Evolutionary conservation across 345 rosid genomes (phyloP).

Genomic region (Camelina laxa): DNA sequence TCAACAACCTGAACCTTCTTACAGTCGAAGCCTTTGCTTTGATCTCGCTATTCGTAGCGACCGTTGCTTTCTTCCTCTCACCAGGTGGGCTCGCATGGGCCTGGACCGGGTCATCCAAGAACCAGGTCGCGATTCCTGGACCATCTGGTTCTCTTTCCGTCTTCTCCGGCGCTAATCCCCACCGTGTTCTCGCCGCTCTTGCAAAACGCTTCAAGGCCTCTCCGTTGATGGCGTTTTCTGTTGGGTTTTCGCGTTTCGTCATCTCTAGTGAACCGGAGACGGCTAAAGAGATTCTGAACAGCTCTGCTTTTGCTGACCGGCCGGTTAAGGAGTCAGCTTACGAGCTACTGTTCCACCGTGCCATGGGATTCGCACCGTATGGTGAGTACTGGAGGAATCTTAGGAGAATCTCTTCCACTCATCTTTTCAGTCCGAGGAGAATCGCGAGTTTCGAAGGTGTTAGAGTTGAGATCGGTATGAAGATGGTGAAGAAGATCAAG

Average conservation of each 20-base stretch:
- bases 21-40: constrained; percentile 47
- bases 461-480: constrained; percentile 54
- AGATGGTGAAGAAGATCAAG: constrained; percentile 55
- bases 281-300: constrained; percentile 74
- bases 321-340: constrained; percentile 91
- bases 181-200: constrained; percentile 57
- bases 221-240: constrained; percentile 77
- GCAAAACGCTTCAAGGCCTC: constrained; percentile 48
- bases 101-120: constrained; percentile 35
- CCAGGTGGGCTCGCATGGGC: constrained; percentile 84
- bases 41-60: constrained; percentile 42
- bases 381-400: constrained; percentile 91
- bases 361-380: constrained; percentile 87
- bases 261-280: constrained; percentile 74
- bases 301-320: constrained; percentile 80
- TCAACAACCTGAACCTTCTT: constrained; percentile 24
- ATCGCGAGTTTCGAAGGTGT: constrained; percentile 53
- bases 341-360: constrained; percentile 77
- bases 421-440: constrained; percentile 78
- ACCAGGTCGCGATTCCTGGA: constrained; percentile 54
- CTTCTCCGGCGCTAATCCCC: constrained; percentile 58
- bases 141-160: constrained; percentile 56
- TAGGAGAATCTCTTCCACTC: constrained; percentile 77
- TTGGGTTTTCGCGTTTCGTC: constrained; percentile 73
- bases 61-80: constrained; percentile 49